Conservation (phyloP, 1,284 basidiomycete genomes). For the Sporisorium graminicola region DNA sequence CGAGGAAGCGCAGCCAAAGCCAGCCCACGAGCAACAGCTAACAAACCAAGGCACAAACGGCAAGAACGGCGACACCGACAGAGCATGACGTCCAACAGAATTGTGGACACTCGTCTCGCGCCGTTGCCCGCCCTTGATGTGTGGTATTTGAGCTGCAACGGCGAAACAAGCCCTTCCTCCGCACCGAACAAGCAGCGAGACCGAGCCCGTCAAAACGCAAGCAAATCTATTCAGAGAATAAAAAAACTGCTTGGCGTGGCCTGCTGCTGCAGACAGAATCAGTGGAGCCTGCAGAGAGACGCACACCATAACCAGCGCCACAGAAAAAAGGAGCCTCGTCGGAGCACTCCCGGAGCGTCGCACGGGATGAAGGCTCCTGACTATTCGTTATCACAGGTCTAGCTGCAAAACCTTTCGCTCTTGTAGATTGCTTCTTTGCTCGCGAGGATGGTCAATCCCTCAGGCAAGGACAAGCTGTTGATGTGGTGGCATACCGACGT, state of each 20-base stretch:
- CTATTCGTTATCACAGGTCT: too few relatives aligned
- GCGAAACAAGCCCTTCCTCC: slow-evolving; percentile 12
- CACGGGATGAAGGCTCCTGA: too few relatives aligned
- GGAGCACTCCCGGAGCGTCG: slow-evolving; percentile 5
- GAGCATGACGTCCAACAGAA: slow-evolving; percentile 1
- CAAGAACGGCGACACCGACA: neutral
- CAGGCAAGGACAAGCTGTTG: too few relatives aligned
- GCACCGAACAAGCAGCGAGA: slow-evolving; percentile 37
- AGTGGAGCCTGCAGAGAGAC: neutral
- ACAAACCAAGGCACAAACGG: neutral
- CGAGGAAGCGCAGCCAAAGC: neutral
- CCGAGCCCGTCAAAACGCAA: neutral
- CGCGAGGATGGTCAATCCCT: too few relatives aligned
- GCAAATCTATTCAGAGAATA: neutral
- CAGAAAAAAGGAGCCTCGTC: slow-evolving; percentile 15
- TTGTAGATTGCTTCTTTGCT: too few relatives aligned
- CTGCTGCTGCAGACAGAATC: neutral
- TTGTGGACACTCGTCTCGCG: slow-evolving; percentile 40
- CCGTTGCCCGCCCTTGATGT: slow-evolving; percentile 2
- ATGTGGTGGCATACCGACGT: neutral
- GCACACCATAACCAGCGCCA: neutral
- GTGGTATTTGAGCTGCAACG: slow-evolving; percentile 1
- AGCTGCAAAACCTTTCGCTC: too few relatives aligned
- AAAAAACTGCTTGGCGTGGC: neutral
- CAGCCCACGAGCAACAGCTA: neutral